phyloP scores from a whole-genome alignment of 2,329 filamentous ascomycete genomes.

The Colletotrichum sp. region DNA sequence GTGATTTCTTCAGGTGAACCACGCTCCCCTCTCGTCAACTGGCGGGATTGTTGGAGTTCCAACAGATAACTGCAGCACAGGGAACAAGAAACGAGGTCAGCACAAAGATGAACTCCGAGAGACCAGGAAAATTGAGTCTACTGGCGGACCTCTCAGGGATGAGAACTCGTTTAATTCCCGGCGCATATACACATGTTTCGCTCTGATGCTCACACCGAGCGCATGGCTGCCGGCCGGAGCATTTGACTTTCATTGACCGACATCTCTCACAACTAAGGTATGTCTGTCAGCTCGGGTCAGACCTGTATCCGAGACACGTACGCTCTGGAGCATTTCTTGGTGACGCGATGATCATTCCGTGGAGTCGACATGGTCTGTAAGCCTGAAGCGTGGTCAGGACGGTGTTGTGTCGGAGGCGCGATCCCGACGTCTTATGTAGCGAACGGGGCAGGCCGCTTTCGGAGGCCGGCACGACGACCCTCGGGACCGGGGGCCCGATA shows the following conservation, averaged over 20 bases:
- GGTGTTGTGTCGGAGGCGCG: not conserved
- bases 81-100: not conserved
- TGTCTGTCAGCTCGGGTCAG: not conserved
- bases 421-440: not conserved
- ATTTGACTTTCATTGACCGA: not conserved
- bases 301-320: not conserved
- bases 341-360: not conserved
- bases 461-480: not conserved
- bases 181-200: not conserved
- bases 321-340: not conserved
- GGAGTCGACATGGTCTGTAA: not conserved
- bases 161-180: not conserved
- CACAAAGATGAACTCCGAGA: not conserved
- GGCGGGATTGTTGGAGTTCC: not conserved
- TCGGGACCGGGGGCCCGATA: not conserved
- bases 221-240: not conserved
- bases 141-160: not conserved
- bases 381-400: not conserved
- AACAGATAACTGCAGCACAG: not conserved
- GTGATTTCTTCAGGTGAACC: accelerated
- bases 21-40: not conserved
- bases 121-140: not conserved
- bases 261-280: not conserved
- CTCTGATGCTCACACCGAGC: not conserved
- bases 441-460: not conserved